These are phyloP conservation scores for Acacia melanoxylon DNA, from an alignment of 306 rosid species.

Conservation along the genomic window DNA sequence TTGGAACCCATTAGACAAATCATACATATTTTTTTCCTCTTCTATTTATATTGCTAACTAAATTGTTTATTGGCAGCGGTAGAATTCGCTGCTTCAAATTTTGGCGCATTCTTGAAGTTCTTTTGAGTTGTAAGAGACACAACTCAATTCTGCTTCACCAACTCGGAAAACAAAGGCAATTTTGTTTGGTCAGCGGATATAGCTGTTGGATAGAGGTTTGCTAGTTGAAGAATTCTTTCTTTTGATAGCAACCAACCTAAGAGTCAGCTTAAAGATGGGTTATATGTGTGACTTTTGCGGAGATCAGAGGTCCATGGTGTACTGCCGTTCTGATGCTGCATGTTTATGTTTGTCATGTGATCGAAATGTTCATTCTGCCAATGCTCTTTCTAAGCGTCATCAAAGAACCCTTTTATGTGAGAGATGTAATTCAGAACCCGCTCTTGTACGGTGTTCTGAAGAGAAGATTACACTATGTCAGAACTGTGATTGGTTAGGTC, in stretches of 20 bases:
- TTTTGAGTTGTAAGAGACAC: slow-evolving; percentile 34
- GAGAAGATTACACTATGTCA: slow-evolving; percentile 89
- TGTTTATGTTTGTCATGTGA: slow-evolving; percentile 93
- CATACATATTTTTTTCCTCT: neutral
- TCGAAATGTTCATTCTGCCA: slow-evolving; percentile 94
- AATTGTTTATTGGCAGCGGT: slow-evolving; percentile 28
- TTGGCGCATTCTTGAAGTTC: slow-evolving; percentile 23
- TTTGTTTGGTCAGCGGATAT: slow-evolving; percentile 27
- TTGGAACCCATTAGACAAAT: slow-evolving; percentile 18
- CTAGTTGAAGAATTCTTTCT: slow-evolving; percentile 36
- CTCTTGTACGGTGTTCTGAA: slow-evolving; percentile 76
- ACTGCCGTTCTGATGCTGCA: slow-evolving; percentile 93
- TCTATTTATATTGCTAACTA: slow-evolving; percentile 5
- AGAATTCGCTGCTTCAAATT: slow-evolving; percentile 38
- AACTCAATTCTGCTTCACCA: slow-evolving; percentile 16
- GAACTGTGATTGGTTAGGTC: slow-evolving; percentile 92
- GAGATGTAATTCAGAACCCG: slow-evolving; percentile 83
- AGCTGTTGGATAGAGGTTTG: slow-evolving; percentile 20
- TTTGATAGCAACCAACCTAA: slow-evolving; percentile 30
- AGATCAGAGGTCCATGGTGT: slow-evolving; percentile 83
- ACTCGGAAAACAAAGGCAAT: slow-evolving; percentile 24
- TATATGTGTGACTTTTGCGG: slow-evolving; percentile 87
- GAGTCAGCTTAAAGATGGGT: slow-evolving; percentile 65
- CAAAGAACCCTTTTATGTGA: slow-evolving; percentile 82
- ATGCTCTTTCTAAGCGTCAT: slow-evolving; percentile 91